A percentile compares a stretch with the other conserved stretches of the same genome.
These are phyloP conservation scores for Sphaerostilbella broomeana DNA, from an alignment of 2,329 filamentous ascomycete genomes.

Conservation along the genomic window DNA sequence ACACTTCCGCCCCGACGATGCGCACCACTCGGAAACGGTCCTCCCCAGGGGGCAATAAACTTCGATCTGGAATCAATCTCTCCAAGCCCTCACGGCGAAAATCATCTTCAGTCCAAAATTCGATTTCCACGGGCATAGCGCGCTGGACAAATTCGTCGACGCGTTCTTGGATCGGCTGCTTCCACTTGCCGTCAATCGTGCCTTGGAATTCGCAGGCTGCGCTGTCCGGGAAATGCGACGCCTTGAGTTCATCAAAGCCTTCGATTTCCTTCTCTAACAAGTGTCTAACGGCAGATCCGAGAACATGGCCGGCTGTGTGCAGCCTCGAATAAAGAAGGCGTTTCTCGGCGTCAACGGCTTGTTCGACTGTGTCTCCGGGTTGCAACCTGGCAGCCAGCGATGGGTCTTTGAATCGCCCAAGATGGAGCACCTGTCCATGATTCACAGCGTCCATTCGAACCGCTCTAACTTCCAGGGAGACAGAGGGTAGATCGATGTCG, in stretches of 20 bases:
- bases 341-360: slow-evolving; percentile 54
- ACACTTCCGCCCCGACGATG: slow-evolving; percentile 61
- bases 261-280: slow-evolving; percentile 46
- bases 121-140: slow-evolving; percentile 51
- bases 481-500: not conserved
- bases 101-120: slow-evolving; percentile 61
- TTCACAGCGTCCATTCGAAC: slow-evolving; percentile 49
- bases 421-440: slow-evolving; percentile 56
- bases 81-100: slow-evolving; percentile 49
- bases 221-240: slow-evolving; percentile 62
- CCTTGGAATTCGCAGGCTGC: slow-evolving; percentile 64
- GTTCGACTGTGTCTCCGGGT: slow-evolving; percentile 34
- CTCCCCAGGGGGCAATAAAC: slow-evolving; percentile 36
- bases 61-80: slow-evolving; percentile 47
- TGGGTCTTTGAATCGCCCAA: slow-evolving; percentile 47
- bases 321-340: slow-evolving; percentile 58
- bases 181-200: slow-evolving; percentile 57
- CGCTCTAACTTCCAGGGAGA: slow-evolving; percentile 41
- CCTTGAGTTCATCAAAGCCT: slow-evolving; percentile 60
- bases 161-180: slow-evolving; percentile 53
- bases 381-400: slow-evolving; percentile 27
- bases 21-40: slow-evolving; percentile 61
- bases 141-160: slow-evolving; percentile 52
- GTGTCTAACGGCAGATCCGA: slow-evolving; percentile 59
- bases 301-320: slow-evolving; percentile 68